Base-by-base conservation (phyloP, 352 stramenopile species). In the Globisporangium ultimum region DNA sequence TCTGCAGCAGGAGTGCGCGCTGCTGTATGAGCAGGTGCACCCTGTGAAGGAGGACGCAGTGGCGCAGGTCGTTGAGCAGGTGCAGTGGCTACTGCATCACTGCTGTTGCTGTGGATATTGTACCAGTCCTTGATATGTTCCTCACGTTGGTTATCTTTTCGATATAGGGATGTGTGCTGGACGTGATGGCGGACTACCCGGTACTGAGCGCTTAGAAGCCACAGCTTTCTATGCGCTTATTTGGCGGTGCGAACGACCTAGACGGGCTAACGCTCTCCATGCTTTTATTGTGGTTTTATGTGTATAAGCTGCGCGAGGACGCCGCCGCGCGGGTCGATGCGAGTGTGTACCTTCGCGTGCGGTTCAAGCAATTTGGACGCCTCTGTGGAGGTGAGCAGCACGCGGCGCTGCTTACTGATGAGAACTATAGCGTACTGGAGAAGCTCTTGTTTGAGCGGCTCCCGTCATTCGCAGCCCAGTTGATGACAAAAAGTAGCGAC, bases 171-270 rank as follows among this genome's bases (percentile, higher is more conserved):
- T 89, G 79, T 45, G 76, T 89, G n/a, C 28, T 89, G 18, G 79
- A 89, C 40, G 55, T 77, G 18, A 74, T 89, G 65, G 71, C 74
- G n/a, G 60, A 80, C 4, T 81, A 56, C 67, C 79, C 76, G 38
- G 76, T 88, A 48, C 22, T 5, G 40, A n/a, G 0, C 10, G 40
- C 40, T 45, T 45, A 18, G 3, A n/a, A 5, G 17, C 10, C 10
- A 1, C 40, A 45, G 12, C 17, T 45, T 45, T 45, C 0, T 5
- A 36, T 10, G 28, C 8, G 28, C 8, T 10, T 36, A 10, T 36
- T 9, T 36, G 8, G 28, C 8, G 28, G 8, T 8, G 28, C 8
- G 8, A 6, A 10, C 28, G 3, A 36, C 24, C 2, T 56, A 22
- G 18, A 20, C 13, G 1, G 12, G 15, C 4, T 22, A 34, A 53